phyloP scores from a whole-genome alignment of 192 early-diverging fungal species.

The Backusella tuberculispora region DNA sequence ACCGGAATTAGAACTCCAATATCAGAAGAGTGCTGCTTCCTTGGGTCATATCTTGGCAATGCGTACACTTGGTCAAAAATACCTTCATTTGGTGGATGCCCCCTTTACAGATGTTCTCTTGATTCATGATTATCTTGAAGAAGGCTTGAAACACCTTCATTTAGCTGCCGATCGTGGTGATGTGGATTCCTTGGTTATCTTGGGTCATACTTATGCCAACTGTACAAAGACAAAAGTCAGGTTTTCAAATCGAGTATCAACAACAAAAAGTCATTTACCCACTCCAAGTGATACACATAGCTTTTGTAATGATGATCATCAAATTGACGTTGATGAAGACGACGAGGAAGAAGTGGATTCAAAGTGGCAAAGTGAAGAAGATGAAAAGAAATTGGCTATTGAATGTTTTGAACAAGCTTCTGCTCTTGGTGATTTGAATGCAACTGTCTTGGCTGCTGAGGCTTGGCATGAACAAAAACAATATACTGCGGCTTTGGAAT shows the following conservation, averaged over 20 bases:
- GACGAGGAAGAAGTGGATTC: slow-evolving; percentile 4
- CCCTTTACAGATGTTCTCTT: slow-evolving; percentile 7
- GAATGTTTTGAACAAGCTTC: slow-evolving; percentile 38
- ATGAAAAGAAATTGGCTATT: slow-evolving; percentile 17
- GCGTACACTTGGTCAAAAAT: slow-evolving; percentile 20
- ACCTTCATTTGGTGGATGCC: neutral
- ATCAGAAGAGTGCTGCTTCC: slow-evolving; percentile 14
- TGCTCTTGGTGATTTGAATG: slow-evolving; percentile 34
- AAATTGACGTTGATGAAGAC: neutral
- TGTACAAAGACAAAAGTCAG: slow-evolving; percentile 19
- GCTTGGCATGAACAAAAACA: slow-evolving; percentile 34
- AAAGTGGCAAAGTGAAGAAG: slow-evolving; percentile 13
- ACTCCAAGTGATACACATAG: neutral
- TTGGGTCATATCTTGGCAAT: slow-evolving; percentile 30
- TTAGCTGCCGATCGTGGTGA: slow-evolving; percentile 29
- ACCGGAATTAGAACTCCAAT: slow-evolving; percentile 15
- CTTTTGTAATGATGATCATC: neutral
- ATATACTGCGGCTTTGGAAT: slow-evolving; percentile 34
- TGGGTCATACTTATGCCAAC: slow-evolving; percentile 27
- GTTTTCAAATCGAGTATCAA: neutral
- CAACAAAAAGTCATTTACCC: slow-evolving; percentile 6
- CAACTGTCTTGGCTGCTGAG: slow-evolving; percentile 36
- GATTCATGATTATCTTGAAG: slow-evolving; percentile 14
- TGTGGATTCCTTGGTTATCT: slow-evolving; percentile 28
- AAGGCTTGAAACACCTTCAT: slow-evolving; percentile 11